phyloP scores from a whole-genome alignment of 179 eudicot genomes.

The Vitellaria paradoxa region DNA sequence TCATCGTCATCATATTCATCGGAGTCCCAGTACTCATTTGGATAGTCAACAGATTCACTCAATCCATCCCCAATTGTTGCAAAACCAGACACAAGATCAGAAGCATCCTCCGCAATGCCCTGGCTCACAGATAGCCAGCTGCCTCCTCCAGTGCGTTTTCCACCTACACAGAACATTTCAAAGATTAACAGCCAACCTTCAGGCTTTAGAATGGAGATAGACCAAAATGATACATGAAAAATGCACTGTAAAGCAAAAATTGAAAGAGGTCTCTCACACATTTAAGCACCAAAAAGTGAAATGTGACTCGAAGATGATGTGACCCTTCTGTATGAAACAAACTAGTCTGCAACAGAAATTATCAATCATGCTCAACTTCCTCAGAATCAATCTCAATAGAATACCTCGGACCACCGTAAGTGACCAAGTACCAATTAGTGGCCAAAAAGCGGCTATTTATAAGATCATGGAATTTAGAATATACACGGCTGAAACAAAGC shows the following conservation, averaged over 20 bases:
- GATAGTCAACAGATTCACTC: conserved; percentile 89
- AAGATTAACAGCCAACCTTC: conserved; percentile 10
- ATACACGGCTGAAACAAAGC: neutral
- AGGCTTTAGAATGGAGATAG: neutral
- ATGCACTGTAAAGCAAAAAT: neutral
- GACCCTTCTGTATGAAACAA: neutral
- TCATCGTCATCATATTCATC: conserved; percentile 99
- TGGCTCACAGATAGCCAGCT: conserved; percentile 98
- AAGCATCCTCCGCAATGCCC: conserved; percentile 94
- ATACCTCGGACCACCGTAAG: neutral
- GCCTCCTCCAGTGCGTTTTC: conserved; percentile 74
- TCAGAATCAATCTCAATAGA: conserved; percentile 6
- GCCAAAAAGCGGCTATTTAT: neutral
- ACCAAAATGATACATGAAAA: neutral
- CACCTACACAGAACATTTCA: conserved; percentile 39
- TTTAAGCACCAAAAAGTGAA: conserved; percentile 1
- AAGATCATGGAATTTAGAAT: neutral
- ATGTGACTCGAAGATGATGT: too few relatives aligned
- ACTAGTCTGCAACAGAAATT: conserved; percentile 1
- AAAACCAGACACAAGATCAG: conserved; percentile 93
- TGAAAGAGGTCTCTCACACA: conserved; percentile 1
- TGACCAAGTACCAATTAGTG: neutral
- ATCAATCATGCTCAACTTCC: neutral
- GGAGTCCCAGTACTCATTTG: conserved; percentile 97
- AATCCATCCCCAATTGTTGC: conserved; percentile 97